Conservation (phyloP, 768 basidiomycete species). For the Cystofilobasidium macerans region DNA sequence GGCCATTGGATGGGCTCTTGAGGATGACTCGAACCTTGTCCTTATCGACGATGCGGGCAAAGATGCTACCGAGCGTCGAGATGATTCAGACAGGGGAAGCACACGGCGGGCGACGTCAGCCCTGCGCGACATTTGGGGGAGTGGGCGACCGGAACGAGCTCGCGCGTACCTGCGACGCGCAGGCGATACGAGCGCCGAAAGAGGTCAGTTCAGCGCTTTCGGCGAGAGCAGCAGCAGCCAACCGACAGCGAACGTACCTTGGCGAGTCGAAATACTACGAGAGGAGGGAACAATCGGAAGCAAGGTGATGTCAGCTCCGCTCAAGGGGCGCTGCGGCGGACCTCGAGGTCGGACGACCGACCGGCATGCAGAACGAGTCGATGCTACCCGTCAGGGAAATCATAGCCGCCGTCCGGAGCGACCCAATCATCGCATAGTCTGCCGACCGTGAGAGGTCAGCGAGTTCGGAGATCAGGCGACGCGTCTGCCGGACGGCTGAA, state of each 20-base stretch:
- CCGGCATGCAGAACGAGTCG: conserved; percentile 62
- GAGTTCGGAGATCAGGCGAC: background rate
- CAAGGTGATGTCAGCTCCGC: background rate
- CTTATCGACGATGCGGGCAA: conserved; percentile 37
- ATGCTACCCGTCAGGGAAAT: conserved; percentile 42
- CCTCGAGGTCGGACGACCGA: background rate
- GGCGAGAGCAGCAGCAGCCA: background rate
- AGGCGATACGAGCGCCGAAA: background rate
- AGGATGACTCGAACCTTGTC: background rate
- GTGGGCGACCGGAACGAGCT: background rate
- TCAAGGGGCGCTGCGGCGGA: background rate
- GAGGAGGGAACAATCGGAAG: background rate
- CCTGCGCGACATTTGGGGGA: background rate
- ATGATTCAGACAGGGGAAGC: background rate
- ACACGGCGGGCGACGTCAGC: background rate
- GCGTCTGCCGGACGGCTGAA: background rate
- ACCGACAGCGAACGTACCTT: conserved; percentile 39
- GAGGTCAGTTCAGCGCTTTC: background rate
- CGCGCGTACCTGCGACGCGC: background rate
- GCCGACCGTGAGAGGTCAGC: background rate
- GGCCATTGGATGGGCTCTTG: background rate
- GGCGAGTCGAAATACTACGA: conserved; percentile 90
- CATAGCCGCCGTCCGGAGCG: conserved; percentile 37
- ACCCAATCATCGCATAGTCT: conserved; percentile 39
- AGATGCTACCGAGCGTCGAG: background rate